Evolutionary conservation across 1,284 basidiomycete species (phyloP), one percentile per base, ranked within the genome.

Genomic region (Rhodotorula sp.): DNA sequence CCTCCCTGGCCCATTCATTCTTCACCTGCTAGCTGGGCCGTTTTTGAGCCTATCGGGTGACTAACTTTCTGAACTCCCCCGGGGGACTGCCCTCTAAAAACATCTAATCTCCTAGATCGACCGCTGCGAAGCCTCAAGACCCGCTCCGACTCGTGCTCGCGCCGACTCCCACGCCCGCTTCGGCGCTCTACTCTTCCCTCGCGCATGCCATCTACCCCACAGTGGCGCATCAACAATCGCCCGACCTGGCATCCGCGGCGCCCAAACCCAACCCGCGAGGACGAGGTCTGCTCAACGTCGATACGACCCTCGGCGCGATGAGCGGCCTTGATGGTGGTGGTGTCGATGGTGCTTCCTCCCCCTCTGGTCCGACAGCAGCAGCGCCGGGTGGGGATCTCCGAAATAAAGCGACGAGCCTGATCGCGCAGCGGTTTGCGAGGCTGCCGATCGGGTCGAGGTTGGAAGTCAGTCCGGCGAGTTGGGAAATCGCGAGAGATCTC

Each of bases 391-490:
- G 26, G 7, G 18, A 43, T 14, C 38, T 6, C 21, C 45, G 5
- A 6, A 34, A 56, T 4, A 34, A 57, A 19, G 56, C 56, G 31
- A n/a, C 38, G 50, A 43, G 26, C 16, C 49, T 56, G 56, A 77
- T 70, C 56, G 73, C 67, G 43, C 54, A 0, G 38, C 87, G 92
- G 10, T 95, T 92, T 80, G 77, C 84, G 18, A 78, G 81, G 0
- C 81, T 93, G 1, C 88, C 90, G 0, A 78, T 86, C 1, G 92
- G 91, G 0, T 83, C 87, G 3, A 85, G 87, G 15, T 82, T 95
- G 31, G 94, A 97, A 80, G 87, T 97, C 6, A 92, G 90, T 0
- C 88, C 88, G 0, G 84, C 86, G 0, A 85, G 88, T 3, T 91
- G 87, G 79, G 87, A 86, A 71, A 86, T 89, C 62, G 90, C 89